These are phyloP conservation scores for Apium graveolens DNA, from an alignment of 129 eudicot species.

Conservation along the genomic window DNA sequence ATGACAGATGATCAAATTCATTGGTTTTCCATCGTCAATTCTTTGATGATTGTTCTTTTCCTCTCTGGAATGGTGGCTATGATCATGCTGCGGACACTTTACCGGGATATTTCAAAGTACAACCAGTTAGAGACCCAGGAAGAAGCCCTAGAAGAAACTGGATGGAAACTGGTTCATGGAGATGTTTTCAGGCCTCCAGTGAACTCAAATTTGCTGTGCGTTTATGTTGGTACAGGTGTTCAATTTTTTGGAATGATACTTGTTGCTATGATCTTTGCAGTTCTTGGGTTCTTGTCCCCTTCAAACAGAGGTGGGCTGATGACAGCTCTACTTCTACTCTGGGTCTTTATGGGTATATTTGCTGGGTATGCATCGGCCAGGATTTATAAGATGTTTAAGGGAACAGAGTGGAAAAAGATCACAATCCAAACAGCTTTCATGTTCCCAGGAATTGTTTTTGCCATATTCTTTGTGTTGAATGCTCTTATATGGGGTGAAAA, in stretches of 20 bases:
- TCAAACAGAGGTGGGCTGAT: conserved; percentile 73
- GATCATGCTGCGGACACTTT: conserved; percentile 71
- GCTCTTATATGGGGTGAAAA: conserved; percentile 65
- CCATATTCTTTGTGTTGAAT: conserved; percentile 50
- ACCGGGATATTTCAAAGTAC: conserved; percentile 69
- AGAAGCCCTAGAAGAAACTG: conserved; percentile 77
- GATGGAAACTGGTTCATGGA: conserved; percentile 71
- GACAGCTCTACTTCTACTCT: conserved; percentile 62
- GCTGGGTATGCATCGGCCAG: conserved; percentile 72
- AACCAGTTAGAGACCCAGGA: conserved; percentile 69
- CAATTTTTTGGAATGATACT: conserved; percentile 67
- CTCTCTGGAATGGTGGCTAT: conserved; percentile 80
- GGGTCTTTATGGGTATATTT: conserved; percentile 78
- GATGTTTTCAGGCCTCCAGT: conserved; percentile 75
- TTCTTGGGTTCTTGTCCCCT: conserved; percentile 62
- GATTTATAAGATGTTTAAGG: conserved; percentile 59
- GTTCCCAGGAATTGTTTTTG: conserved; percentile 55
- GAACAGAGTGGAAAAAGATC: conserved; percentile 63
- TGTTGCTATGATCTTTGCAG: conserved; percentile 63
- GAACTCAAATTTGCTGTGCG: conserved; percentile 58
- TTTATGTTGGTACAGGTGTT: conserved; percentile 68
- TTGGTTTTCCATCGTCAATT: conserved; percentile 62
- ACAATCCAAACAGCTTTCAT: conserved; percentile 55
- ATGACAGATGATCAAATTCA: conserved; percentile 62
- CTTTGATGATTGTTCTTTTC: conserved; percentile 76